These are phyloP conservation scores for Claviceps spartinae DNA, from an alignment of 2,329 filamentous ascomycete genomes.

Conservation along the genomic window DNA sequence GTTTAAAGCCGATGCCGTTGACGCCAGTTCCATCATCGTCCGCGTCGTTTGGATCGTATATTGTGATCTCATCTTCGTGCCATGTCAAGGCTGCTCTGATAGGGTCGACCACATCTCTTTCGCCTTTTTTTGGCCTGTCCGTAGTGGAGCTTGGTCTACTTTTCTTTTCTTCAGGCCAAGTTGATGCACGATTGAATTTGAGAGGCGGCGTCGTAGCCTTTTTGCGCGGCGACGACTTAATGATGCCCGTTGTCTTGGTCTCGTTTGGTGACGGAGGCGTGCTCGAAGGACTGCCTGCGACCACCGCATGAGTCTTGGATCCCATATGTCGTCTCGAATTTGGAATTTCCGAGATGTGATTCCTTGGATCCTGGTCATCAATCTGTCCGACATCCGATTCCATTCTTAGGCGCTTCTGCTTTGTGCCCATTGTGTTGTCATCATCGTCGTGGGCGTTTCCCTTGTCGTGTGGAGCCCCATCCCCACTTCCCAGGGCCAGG, in stretches of 20 bases:
- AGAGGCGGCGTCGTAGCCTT: constrained; percentile 27
- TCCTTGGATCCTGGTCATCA: neutral
- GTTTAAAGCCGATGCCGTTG: constrained; percentile 54
- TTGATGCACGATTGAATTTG: constrained; percentile 13
- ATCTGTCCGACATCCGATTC: constrained; percentile 5
- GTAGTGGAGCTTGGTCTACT: neutral
- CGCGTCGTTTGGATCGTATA: constrained; percentile 49
- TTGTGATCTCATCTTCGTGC: constrained; percentile 55
- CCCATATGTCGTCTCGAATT: neutral
- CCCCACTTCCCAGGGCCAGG: constrained; percentile 33
- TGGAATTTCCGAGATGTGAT: neutral
- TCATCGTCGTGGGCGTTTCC: constrained; percentile 11
- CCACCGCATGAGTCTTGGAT: neutral
- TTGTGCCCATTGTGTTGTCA: constrained; percentile 10
- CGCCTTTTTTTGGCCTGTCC: constrained; percentile 11
- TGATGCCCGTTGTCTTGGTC: constrained; percentile 7
- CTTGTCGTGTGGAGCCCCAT: constrained; percentile 23
- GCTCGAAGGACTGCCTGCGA: neutral
- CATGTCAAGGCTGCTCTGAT: constrained; percentile 48
- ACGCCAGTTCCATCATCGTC: constrained; percentile 55
- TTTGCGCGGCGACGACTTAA: constrained; percentile 21
- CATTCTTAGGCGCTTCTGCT: constrained; percentile 6
- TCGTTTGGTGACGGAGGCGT: neutral
- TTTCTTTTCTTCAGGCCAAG: constrained; percentile 7
- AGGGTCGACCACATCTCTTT: constrained; percentile 34